Evolutionary conservation across 768 basidiomycete genomes (phyloP).

Genomic region (Pulveroboletus sp.): DNA sequence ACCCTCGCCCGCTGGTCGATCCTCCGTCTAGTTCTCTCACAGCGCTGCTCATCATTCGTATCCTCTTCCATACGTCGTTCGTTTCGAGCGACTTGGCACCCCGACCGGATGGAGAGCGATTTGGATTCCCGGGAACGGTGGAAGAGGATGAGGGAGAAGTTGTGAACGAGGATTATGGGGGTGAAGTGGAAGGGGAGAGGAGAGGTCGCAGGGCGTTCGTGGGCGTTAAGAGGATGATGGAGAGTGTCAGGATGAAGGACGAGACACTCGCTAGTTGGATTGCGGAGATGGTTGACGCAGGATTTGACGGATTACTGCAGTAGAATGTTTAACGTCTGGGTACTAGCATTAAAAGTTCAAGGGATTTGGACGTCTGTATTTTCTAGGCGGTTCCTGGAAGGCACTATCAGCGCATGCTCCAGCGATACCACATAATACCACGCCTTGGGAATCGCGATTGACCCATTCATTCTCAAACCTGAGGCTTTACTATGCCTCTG

Average conservation of each 20-base stretch:
- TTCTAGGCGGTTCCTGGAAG: neutral
- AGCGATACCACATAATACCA: neutral
- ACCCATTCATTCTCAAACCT: constrained; percentile 35
- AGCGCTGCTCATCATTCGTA: constrained; percentile 76
- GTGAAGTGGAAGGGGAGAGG: constrained; percentile 64
- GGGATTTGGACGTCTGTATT: neutral
- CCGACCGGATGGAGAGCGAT: constrained; percentile 76
- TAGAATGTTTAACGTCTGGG: constrained; percentile 1
- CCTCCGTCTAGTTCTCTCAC: constrained; percentile 74
- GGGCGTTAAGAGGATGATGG: constrained; percentile 54
- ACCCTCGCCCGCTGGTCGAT: constrained; percentile 54
- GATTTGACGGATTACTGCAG: constrained; percentile 31
- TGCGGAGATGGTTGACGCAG: constrained; percentile 56
- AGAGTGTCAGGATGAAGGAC: constrained; percentile 62
- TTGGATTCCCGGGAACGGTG: constrained; percentile 82
- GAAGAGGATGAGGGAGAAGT: constrained; percentile 75
- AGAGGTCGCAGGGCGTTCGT: constrained; percentile 71
- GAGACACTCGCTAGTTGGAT: constrained; percentile 58
- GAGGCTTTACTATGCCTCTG: constrained; percentile 71
- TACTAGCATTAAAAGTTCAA: constrained; percentile 1
- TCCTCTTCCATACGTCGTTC: constrained; percentile 78
- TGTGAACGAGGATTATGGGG: constrained; percentile 28
- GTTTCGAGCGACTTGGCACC: constrained; percentile 61
- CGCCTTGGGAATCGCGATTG: neutral
- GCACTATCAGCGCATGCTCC: neutral